Evolutionary conservation across 805 yeast genomes (phyloP), one percentile per base, ranked within the genome.

Genomic region (Lipomyces yamanashiensis): DNA sequence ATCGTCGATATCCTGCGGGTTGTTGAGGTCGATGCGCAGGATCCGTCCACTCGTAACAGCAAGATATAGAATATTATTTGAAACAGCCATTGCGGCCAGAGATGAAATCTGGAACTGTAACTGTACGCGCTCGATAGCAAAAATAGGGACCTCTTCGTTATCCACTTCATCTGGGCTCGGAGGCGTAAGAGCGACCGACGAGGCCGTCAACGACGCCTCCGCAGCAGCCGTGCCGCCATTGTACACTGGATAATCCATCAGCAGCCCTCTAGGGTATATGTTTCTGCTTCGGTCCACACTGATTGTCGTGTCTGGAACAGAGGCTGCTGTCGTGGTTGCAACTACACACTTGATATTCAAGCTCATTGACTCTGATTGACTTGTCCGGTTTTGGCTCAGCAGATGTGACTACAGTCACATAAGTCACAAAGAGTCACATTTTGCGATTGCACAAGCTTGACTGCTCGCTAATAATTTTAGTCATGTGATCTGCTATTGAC

Each of bases 11-110:
- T 78, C 79, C 41, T 87, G 84, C 0, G 95, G 95, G 55, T 80
- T 80, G 56, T 84, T 86, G 66, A 89, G 75, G 69, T 88, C 85
- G 39, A 89, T 87, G n/a, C 88, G 75, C 67, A 83, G 83, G n/a
- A 89, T 74, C 15, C 79, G 71, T 0, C 88, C 87, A 8, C 80
- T 75, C 54, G 77, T 77, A 61, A 85, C 77, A 0, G 87, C 84
- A 53, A 88, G 75, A 61, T 83, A 80, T 45, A 89, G 80, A 6
- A 82, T 75, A 69, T 88, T 88, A 63, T 80, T 78, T 23, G 80
- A 75, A 6, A 87, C 90, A 17, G 79, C 81, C 54, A 88, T 72
- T n/a, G 81, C 74, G 6, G 78, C 76, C 12, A 88, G 80, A 33
- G 80, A 77, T 59, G 74, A 73, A 40, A 84, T 74, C 47, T 79